Evolutionary conservation across 129 eudicot genomes (phyloP).

Genomic region (Oenanthe sinensis): DNA sequence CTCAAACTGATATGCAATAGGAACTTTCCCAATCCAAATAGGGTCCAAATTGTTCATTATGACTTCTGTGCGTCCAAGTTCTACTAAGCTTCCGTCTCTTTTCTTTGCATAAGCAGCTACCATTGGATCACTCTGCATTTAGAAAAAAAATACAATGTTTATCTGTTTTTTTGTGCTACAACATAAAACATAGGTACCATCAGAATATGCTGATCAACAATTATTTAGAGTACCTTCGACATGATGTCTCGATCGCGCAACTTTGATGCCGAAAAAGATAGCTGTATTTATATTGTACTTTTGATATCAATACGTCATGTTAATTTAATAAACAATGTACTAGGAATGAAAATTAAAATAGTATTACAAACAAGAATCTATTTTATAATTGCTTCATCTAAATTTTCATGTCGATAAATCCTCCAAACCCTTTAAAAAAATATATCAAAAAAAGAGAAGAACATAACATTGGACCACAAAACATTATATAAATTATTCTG

Average conservation of each 20-base stretch:
- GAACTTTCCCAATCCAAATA: conserved; percentile 72
- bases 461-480: not conserved
- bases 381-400: not conserved
- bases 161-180: not conserved
- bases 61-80: conserved; percentile 94
- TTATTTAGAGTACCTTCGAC: conserved; percentile 64
- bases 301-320: not conserved
- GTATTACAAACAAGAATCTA: not conserved
- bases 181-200: not conserved
- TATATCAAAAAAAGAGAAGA: not conserved
- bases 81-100: conserved; percentile 59
- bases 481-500: not conserved
- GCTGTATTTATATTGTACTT: conserved; percentile 38
- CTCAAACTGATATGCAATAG: conserved; percentile 76
- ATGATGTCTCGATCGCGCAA: conserved; percentile 64
- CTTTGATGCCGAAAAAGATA: conserved; percentile 73
- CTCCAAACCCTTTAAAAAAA: not conserved
- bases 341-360: not conserved
- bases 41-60: conserved; percentile 86
- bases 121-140: conserved; percentile 90
- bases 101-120: conserved; percentile 60
- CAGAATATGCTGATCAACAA: not conserved
- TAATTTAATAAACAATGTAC: not conserved
- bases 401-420: not conserved
- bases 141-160: not conserved